These are phyloP conservation scores for Corymbia citriodora DNA, from an alignment of 441 rosid genomes.

Conservation along the genomic window DNA sequence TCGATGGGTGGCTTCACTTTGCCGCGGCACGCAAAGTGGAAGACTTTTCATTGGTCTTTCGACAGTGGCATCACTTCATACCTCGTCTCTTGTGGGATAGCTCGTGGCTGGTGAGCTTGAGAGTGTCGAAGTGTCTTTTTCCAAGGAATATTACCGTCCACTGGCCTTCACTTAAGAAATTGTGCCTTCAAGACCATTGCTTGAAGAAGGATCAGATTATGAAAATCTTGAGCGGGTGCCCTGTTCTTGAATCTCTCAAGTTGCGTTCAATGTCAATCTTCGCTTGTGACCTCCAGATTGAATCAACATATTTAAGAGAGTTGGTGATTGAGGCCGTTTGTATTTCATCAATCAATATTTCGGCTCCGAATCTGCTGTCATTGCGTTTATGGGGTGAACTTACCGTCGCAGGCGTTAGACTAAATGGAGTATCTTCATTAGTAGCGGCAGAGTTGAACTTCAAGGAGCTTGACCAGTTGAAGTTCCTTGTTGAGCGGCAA, in stretches of 20 bases:
- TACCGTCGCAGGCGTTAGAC: not conserved
- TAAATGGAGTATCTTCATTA: not conserved
- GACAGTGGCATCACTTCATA: not conserved
- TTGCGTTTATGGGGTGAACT: not conserved
- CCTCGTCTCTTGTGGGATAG: not conserved
- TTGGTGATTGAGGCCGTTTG: rapidly evolving
- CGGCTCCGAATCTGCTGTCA: not conserved
- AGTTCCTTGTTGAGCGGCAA: not conserved
- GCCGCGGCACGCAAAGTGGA: not conserved
- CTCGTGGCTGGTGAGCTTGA: not conserved
- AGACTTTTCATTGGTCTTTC: not conserved
- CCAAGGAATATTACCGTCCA: not conserved
- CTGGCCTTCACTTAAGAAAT: not conserved
- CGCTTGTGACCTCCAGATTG: not conserved
- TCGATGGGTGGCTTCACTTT: not conserved
- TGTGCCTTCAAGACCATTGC: not conserved
- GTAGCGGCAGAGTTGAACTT: not conserved
- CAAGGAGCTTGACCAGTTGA: not conserved
- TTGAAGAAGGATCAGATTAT: not conserved
- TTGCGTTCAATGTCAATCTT: not conserved
- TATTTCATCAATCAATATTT: rapidly evolving
- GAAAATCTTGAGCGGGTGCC: not conserved
- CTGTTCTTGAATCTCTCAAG: not conserved
- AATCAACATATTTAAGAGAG: not conserved
- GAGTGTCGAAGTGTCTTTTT: not conserved